Conservation (phyloP, 208 protist species). For the Wallacemonas sp. region DNA sequence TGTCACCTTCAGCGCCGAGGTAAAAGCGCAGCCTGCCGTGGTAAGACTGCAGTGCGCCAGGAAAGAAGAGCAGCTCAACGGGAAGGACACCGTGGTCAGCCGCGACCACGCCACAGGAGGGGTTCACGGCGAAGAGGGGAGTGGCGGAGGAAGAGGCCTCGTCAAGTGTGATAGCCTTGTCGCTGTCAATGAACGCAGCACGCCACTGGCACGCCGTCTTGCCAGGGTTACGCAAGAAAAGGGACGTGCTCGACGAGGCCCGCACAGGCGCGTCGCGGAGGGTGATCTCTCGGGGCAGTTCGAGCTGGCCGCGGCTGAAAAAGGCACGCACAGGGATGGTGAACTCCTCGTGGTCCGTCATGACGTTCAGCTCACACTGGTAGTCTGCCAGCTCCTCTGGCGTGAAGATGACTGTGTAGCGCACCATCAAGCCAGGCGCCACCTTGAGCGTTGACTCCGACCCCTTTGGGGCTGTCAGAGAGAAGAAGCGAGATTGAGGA, state of each 20-base stretch:
- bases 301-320: slow-evolving; percentile 78
- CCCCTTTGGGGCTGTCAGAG: slow-evolving; percentile 54
- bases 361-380: slow-evolving; percentile 73
- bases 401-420: slow-evolving; percentile 84
- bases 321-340: slow-evolving; percentile 84
- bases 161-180: not conserved
- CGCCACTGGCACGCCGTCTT: slow-evolving; percentile 64
- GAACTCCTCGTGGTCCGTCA: slow-evolving; percentile 88
- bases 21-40: slow-evolving; percentile 64
- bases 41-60: slow-evolving; percentile 15
- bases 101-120: slow-evolving; percentile 60
- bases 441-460: slow-evolving; percentile 73
- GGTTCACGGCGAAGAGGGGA: slow-evolving; percentile 51
- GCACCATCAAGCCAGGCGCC: slow-evolving; percentile 87
- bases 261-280: slow-evolving; percentile 80
- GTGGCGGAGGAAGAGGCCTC: slow-evolving; percentile 31
- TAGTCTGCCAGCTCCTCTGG: slow-evolving; percentile 79
- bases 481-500: slow-evolving; percentile 73
- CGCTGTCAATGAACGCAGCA: slow-evolving; percentile 25
- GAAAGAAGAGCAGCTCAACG: slow-evolving; percentile 66
- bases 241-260: slow-evolving; percentile 44
- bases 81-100: slow-evolving; percentile 62
- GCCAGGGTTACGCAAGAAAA: slow-evolving; percentile 92
- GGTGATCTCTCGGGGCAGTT: slow-evolving; percentile 71
- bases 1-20: slow-evolving; percentile 81